phyloP scores from a whole-genome alignment of 2,329 filamentous ascomycete genomes.

The Fusarium tupiense region DNA sequence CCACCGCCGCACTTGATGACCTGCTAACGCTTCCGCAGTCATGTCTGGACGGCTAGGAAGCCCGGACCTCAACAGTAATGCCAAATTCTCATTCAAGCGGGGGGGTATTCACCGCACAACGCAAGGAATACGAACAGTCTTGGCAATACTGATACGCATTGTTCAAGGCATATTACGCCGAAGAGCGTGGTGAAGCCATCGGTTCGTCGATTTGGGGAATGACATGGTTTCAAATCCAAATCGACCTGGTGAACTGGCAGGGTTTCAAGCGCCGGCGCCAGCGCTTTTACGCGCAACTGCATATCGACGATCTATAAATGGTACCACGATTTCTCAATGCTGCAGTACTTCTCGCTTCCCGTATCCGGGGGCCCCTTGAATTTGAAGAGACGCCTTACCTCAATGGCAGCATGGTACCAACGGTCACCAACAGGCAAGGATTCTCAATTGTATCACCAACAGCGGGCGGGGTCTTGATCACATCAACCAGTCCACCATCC shows the following conservation, averaged over 20 bases:
- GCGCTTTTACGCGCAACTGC: constrained; percentile 8
- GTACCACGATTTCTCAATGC: constrained; percentile 25
- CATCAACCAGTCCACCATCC: constrained; percentile 27
- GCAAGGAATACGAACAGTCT: neutral
- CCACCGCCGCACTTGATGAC: neutral
- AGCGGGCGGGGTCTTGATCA: constrained; percentile 36
- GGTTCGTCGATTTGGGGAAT: neutral
- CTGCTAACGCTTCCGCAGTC: constrained; percentile 21
- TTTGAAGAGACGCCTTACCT: constrained; percentile 30
- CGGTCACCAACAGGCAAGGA: constrained; percentile 25
- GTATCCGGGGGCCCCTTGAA: constrained; percentile 15
- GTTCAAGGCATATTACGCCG: neutral
- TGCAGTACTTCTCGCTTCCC: constrained; percentile 22
- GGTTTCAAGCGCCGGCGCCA: constrained; percentile 4
- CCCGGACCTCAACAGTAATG: constrained; percentile 38
- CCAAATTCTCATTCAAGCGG: neutral
- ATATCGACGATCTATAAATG: constrained; percentile 27
- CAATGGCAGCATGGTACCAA: constrained; percentile 25
- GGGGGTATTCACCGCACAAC: constrained; percentile 1
- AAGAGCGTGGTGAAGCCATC: neutral
- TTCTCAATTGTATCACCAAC: constrained; percentile 34
- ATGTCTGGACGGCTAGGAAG: constrained; percentile 44
- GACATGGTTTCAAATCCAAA: neutral
- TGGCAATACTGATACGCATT: neutral
- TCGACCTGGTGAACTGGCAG: constrained; percentile 2